Evolutionary conservation across 352 stramenopile genomes (phyloP).

Genomic region (Phytophthora tubulina): DNA sequence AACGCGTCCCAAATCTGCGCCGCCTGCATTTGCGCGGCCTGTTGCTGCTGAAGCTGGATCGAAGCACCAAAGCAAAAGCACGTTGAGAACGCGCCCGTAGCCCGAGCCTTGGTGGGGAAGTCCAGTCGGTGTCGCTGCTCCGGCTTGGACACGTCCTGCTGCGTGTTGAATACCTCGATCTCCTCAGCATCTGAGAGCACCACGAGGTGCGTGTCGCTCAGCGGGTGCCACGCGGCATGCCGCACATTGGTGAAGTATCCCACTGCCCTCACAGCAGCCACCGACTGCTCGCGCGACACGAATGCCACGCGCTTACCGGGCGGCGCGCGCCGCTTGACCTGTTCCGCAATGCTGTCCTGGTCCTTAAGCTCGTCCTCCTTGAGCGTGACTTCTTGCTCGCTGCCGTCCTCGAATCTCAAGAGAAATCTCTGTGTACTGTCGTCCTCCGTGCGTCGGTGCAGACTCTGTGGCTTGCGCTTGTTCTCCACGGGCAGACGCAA

Average conservation of each 20-base stretch:
- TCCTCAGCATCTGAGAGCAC: constrained; percentile 82
- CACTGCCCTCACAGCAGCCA: constrained; percentile 57
- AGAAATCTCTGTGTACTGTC: constrained; percentile 48
- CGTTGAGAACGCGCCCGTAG: constrained; percentile 47
- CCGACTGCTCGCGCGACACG: constrained; percentile 66
- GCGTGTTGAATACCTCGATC: constrained; percentile 74
- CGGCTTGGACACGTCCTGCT: constrained; percentile 70
- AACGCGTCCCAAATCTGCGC: constrained; percentile 72
- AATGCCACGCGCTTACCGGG: constrained; percentile 45
- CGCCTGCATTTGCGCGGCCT: constrained; percentile 31
- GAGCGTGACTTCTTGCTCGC: constrained; percentile 37
- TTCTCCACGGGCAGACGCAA: constrained; percentile 52
- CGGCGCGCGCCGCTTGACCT: constrained; percentile 40
- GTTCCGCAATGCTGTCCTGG: constrained; percentile 39
- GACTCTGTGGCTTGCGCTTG: constrained; percentile 28
- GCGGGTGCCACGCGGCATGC: constrained; percentile 75
- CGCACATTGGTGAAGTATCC: constrained; percentile 67
- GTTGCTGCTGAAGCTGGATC: constrained; percentile 34
- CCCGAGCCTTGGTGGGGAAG: constrained; percentile 48
- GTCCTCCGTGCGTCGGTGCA: constrained; percentile 22
- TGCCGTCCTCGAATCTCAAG: constrained; percentile 62
- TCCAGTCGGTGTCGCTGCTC: constrained; percentile 78
- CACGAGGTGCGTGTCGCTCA: constrained; percentile 78
- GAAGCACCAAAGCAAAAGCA: constrained; percentile 70
- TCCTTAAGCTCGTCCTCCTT: constrained; percentile 33